Percentiles rank a stretch among this genome's conserved stretches.
These are phyloP conservation scores for Spinacia oleracea DNA, from an alignment of 179 eudicot species.

Conservation along the genomic window DNA sequence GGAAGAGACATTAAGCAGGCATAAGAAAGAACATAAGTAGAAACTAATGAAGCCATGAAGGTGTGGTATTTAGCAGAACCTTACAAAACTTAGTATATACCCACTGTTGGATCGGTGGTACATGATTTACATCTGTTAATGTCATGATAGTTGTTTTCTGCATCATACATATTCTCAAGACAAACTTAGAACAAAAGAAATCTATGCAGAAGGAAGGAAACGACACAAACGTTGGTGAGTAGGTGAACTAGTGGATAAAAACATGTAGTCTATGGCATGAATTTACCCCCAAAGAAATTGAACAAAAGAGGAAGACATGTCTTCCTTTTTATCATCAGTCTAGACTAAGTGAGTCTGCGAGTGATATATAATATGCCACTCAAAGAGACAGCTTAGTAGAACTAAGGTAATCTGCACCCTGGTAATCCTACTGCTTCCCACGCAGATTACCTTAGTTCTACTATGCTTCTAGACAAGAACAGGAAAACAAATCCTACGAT, in stretches of 20 bases:
- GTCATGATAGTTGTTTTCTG: neutral
- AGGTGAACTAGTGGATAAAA: slow-evolving; percentile 9
- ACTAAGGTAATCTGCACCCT: too few species aligned
- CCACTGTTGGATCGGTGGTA: neutral
- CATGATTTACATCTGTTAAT: neutral
- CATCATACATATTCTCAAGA: neutral
- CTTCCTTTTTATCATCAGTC: too few species aligned
- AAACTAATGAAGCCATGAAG: neutral
- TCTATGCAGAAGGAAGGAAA: neutral
- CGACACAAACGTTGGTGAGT: neutral
- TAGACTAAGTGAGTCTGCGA: too few species aligned
- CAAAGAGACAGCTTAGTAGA: too few species aligned
- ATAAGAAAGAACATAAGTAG: too few species aligned
- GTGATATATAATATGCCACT: too few species aligned
- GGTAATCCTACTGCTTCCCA: too few species aligned
- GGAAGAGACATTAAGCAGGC: neutral
- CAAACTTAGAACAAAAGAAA: neutral
- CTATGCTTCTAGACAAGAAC: too few species aligned
- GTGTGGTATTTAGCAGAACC: too few species aligned
- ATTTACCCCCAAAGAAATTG: neutral
- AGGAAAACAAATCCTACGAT: too few species aligned
- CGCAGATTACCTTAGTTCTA: too few species aligned
- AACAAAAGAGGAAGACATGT: too few species aligned
- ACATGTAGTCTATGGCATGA: neutral
- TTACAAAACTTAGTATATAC: neutral